A percentile compares a stretch with the other conserved stretches of the same genome.
These are phyloP conservation scores for Cinnamomum micranthum DNA, from an alignment of 164 flowering plant species.

Conservation along the genomic window DNA sequence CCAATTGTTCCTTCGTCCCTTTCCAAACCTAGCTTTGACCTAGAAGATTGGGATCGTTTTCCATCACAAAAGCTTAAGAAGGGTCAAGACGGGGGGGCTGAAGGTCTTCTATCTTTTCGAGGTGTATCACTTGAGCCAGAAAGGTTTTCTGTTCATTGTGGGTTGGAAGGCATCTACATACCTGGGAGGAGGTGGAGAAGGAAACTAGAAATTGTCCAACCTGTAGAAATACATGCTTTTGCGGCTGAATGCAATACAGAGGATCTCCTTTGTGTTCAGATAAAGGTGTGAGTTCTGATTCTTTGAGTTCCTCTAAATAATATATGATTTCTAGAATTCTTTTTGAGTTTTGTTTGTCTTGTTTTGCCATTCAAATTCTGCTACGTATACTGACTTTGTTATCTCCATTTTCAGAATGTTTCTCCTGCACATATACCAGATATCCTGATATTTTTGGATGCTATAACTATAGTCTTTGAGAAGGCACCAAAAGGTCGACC, in stretches of 20 bases:
- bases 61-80: conserved; percentile 44
- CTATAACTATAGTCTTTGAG: conserved; percentile 81
- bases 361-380: conserved; percentile 4
- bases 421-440: conserved; percentile 79
- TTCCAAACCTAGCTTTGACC: conserved; percentile 53
- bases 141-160: conserved; percentile 90
- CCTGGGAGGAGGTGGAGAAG: conserved; percentile 97
- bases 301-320: neutral
- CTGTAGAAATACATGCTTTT: conserved; percentile 78
- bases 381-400: neutral
- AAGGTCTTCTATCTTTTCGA: conserved; percentile 75
- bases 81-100: conserved; percentile 44
- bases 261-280: conserved; percentile 91
- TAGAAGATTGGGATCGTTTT: conserved; percentile 69
- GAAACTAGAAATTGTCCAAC: conserved; percentile 86
- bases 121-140: conserved; percentile 81
- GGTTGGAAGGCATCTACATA: conserved; percentile 80
- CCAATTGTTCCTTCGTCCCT: conserved; percentile 37
- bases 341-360: neutral
- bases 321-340: neutral
- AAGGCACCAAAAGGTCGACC: conserved; percentile 77
- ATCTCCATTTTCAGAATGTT: conserved; percentile 64
- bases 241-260: conserved; percentile 90
- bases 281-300: conserved; percentile 53
- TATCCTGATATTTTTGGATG: conserved; percentile 71